phyloP scores from a whole-genome alignment of 352 stramenopile genomes.

The Globisporangium cylindrosporum region DNA sequence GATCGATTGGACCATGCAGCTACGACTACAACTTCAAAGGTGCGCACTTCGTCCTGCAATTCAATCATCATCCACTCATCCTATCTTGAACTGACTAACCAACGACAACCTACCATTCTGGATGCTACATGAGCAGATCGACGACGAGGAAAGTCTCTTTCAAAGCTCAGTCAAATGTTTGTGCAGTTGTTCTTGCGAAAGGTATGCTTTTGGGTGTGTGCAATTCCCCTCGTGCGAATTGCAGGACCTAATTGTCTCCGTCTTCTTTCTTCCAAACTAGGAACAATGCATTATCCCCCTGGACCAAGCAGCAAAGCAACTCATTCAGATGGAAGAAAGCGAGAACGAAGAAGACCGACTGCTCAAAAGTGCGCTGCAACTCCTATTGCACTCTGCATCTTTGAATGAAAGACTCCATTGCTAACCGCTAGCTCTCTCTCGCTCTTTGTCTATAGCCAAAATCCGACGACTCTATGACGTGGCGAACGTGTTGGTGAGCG shows the following conservation, averaged over 20 bases:
- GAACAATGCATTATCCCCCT: constrained; percentile 92
- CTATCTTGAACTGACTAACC: neutral
- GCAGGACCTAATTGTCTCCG: neutral
- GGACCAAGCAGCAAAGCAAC: constrained; percentile 91
- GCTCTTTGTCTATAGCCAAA: constrained; percentile 62
- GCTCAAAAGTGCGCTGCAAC: constrained; percentile 66
- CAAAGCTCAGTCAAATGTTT: constrained; percentile 92
- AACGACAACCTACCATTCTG: neutral
- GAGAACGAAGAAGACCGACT: constrained; percentile 71
- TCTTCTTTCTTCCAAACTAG: constrained; percentile 19
- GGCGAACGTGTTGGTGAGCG: constrained; percentile 93
- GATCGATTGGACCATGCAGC: constrained; percentile 17
- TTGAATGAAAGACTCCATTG: neutral
- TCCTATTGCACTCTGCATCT: neutral
- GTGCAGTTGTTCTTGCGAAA: constrained; percentile 93
- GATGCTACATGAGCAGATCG: constrained; percentile 35
- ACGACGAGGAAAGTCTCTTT: constrained; percentile 84
- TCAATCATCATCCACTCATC: neutral
- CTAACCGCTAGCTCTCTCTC: neutral
- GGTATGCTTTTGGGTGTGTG: constrained; percentile 24
- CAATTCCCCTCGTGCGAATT: neutral
- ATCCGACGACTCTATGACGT: constrained; percentile 97
- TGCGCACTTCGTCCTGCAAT: constrained; percentile 13
- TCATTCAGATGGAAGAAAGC: constrained; percentile 87
- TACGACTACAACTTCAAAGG: constrained; percentile 68